A percentile compares a stretch with the other conserved stretches of the same genome.
Conservation (phyloP, 768 basidiomycete species). For the Flagelloscypha sp. region DNA sequence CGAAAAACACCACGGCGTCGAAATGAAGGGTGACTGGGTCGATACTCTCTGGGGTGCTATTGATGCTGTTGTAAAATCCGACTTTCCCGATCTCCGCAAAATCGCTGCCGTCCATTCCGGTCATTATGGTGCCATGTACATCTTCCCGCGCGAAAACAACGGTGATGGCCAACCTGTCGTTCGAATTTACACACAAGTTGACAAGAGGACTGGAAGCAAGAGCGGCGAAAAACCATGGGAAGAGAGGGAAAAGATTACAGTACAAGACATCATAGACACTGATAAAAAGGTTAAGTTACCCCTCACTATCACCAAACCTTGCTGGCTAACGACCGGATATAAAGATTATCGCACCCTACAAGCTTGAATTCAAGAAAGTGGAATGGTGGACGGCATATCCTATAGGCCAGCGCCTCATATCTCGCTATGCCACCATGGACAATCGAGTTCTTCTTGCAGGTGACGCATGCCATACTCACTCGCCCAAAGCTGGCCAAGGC, state of each 20-base stretch:
- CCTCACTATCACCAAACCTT: no score
- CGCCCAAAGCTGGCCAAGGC: slow-evolving; percentile 25
- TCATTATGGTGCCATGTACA: slow-evolving; percentile 16
- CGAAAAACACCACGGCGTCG: slow-evolving; percentile 28
- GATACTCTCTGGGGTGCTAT: slow-evolving; percentile 45
- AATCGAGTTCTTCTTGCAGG: slow-evolving; percentile 33
- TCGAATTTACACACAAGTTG: no score
- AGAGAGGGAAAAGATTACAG: no score
- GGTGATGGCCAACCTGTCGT: no score
- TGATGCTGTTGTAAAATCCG: slow-evolving; percentile 35
- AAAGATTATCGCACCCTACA: slow-evolving; percentile 17
- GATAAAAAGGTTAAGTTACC: no score
- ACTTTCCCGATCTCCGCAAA: slow-evolving; percentile 44
- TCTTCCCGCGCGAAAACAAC: no score
- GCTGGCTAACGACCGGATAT: no score
- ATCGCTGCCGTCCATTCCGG: slow-evolving; percentile 34
- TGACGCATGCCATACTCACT: slow-evolving; percentile 24
- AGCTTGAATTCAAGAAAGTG: slow-evolving; percentile 18
- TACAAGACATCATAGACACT: no score
- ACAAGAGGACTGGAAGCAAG: no score
- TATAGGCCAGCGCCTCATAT: slow-evolving; percentile 34
- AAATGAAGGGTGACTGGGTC: slow-evolving; percentile 42
- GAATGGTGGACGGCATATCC: slow-evolving; percentile 31
- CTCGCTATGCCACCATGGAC: slow-evolving; percentile 22
- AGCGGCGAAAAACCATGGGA: no score